phyloP scores from a whole-genome alignment of 2,329 filamentous ascomycete genomes.

The Simplicillium aogashimaense region DNA sequence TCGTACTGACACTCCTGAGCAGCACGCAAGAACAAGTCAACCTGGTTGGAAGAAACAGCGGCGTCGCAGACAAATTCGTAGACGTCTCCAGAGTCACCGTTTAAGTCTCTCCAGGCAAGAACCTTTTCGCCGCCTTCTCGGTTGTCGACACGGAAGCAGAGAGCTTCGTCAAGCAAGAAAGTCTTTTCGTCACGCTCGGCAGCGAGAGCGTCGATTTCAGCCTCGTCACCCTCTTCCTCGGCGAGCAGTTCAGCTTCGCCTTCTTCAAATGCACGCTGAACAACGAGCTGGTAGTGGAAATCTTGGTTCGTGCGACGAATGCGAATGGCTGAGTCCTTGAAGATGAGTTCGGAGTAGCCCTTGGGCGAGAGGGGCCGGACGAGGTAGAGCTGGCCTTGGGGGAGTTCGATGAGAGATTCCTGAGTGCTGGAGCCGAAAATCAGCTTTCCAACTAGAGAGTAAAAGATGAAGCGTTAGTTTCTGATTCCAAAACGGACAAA shows the following conservation, averaged over 20 bases:
- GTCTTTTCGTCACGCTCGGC: constrained; percentile 93
- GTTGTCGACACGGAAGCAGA: constrained; percentile 79
- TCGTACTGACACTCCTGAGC: constrained; percentile 96
- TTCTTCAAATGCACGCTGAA: constrained; percentile 95
- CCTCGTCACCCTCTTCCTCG: constrained; percentile 82
- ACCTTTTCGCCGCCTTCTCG: constrained; percentile 74
- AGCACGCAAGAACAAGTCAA: constrained; percentile 70
- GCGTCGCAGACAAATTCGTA: constrained; percentile 95
- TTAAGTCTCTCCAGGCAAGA: constrained; percentile 89
- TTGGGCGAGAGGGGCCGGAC: constrained; percentile 92
- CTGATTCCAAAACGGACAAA: not conserved
- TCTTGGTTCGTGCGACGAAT: constrained; percentile 91
- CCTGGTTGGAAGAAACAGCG: constrained; percentile 58
- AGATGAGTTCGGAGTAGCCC: constrained; percentile 97
- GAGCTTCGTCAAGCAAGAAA: constrained; percentile 84
- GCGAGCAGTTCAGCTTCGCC: constrained; percentile 87
- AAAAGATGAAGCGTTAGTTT: constrained; percentile 4
- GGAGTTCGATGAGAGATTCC: constrained; percentile 87
- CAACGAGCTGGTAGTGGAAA: constrained; percentile 93
- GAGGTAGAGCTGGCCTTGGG: constrained; percentile 93
- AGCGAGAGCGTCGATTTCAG: constrained; percentile 60
- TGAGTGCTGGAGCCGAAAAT: constrained; percentile 82
- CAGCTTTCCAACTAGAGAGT: constrained; percentile 67
- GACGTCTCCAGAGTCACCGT: constrained; percentile 87
- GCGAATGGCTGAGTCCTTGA: constrained; percentile 88